phyloP scores from a whole-genome alignment of 2,329 filamentous ascomycete genomes.

The Beauveria caledonica region DNA sequence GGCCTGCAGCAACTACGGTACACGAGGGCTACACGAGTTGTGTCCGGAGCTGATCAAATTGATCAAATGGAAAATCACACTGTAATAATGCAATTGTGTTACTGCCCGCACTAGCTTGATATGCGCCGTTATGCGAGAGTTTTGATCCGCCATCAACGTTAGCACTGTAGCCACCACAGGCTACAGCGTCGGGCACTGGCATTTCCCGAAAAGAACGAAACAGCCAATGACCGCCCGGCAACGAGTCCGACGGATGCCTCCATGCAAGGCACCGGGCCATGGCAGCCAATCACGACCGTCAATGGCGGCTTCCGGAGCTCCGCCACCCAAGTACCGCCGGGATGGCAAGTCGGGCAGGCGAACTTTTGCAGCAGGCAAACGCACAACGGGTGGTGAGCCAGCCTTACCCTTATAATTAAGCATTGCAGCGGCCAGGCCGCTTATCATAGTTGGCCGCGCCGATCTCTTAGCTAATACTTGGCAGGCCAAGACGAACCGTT shows the following conservation, averaged over 20 bases:
- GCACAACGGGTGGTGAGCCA: not conserved
- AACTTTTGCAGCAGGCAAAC: not conserved
- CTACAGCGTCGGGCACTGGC: not conserved
- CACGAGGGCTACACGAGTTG: too few species aligned
- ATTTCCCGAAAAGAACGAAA: not conserved
- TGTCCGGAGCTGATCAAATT: too few species aligned
- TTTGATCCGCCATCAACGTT: too few species aligned
- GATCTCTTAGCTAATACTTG: constrained; percentile 7
- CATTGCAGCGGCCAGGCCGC: not conserved
- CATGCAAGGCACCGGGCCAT: not conserved
- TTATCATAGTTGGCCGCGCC: not conserved
- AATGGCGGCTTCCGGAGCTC: not conserved
- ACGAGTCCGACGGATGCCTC: not conserved
- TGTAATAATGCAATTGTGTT: too few species aligned
- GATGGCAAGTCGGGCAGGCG: not conserved
- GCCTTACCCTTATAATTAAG: constrained; percentile 10
- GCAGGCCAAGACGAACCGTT: constrained; percentile 7
- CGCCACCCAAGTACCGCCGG: too few species aligned
- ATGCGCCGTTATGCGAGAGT: too few species aligned
- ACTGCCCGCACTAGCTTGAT: too few species aligned
- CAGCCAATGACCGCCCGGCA: not conserved
- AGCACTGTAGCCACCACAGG: too few species aligned
- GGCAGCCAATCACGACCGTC: not conserved
- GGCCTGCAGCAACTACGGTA: too few species aligned
- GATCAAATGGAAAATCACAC: too few species aligned